These are phyloP conservation scores for Talaromyces amestolkiae DNA, from an alignment of 2,329 filamentous ascomycete genomes.

Conservation along the genomic window DNA sequence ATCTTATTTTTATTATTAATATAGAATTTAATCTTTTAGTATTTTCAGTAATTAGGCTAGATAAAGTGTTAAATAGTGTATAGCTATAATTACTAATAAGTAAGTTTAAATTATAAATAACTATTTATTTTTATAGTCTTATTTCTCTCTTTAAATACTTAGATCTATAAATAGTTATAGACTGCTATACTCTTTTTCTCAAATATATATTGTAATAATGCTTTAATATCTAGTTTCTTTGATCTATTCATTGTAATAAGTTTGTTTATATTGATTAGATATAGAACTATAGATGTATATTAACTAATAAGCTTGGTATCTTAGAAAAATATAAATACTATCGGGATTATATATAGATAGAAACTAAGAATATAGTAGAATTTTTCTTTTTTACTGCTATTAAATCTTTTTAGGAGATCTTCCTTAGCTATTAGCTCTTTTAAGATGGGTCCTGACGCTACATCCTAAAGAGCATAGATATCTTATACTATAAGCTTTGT, in stretches of 20 bases:
- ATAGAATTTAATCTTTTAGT: background rate
- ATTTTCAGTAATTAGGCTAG: background rate
- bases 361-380: background rate
- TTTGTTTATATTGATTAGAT: background rate
- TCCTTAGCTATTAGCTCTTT: background rate
- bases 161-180: background rate
- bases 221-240: background rate
- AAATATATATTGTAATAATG: background rate
- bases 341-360: background rate
- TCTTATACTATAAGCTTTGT: background rate
- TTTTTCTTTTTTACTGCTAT: background rate
- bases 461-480: background rate
- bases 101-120: background rate
- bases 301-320: background rate
- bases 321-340: background rate
- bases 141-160: background rate
- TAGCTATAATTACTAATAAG: background rate
- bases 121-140: background rate
- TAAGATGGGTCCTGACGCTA: background rate
- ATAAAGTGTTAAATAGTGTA: background rate
- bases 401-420: background rate
- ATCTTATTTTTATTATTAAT: background rate
- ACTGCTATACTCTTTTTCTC: background rate
- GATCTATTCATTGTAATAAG: background rate
- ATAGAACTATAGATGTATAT: background rate